Evolutionary conservation across 768 basidiomycete genomes (phyloP).

Genomic region (Mycena metata): DNA sequence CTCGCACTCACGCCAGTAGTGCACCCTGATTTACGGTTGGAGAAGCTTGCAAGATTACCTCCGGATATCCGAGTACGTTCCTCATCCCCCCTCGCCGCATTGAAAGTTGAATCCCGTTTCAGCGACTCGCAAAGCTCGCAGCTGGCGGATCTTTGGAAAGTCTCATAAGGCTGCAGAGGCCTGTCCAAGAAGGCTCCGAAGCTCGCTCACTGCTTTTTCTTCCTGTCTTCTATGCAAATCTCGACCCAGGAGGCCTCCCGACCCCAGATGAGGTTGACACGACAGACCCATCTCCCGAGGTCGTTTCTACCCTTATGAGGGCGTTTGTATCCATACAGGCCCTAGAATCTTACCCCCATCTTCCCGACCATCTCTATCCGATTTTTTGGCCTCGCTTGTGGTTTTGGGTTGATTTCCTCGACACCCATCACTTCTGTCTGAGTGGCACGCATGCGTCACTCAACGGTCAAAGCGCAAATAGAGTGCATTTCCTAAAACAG

Average conservation of each 20-base stretch:
- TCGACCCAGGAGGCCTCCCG: background rate
- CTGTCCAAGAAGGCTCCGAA: background rate
- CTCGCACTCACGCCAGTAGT: background rate
- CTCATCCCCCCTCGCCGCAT: background rate
- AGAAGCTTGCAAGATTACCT: slow-evolving; percentile 6
- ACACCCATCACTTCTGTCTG: slow-evolving; percentile 6
- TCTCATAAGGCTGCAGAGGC: slow-evolving; percentile 1
- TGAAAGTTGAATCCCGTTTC: background rate
- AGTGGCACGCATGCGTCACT: background rate
- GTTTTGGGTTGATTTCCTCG: slow-evolving; percentile 11
- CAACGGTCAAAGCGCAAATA: background rate
- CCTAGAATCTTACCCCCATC: background rate
- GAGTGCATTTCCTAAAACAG: slow-evolving; percentile 12
- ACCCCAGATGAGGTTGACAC: slow-evolving; percentile 11
- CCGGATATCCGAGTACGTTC: slow-evolving; percentile 12
- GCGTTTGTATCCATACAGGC: slow-evolving; percentile 16
- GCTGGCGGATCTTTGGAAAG: slow-evolving; percentile 16
- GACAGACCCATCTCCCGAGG: background rate
- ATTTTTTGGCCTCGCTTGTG: slow-evolving; percentile 15
- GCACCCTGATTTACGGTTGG: slow-evolving; percentile 14
- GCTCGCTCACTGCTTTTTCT: background rate
- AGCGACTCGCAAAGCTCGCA: slow-evolving; percentile 16
- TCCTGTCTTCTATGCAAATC: slow-evolving; percentile 19
- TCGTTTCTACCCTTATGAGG: slow-evolving; percentile 10
- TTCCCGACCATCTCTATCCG: background rate